These are phyloP conservation scores for Penicillium hesseltinei DNA, from an alignment of 2,329 filamentous ascomycete species.

Conservation along the genomic window DNA sequence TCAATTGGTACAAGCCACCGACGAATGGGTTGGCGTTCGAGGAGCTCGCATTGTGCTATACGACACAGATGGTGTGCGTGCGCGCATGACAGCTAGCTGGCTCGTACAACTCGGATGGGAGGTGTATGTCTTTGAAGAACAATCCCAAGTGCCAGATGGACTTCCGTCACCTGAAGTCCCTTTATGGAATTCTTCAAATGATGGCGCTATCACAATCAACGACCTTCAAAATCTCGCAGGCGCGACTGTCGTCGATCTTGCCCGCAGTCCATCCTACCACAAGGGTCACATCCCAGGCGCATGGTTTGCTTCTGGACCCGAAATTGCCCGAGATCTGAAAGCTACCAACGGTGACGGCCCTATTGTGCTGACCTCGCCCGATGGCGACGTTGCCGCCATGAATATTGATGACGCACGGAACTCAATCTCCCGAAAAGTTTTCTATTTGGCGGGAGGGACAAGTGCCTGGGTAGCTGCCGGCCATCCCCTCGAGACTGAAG, in stretches of 20 bases:
- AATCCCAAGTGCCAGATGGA: slow-evolving; percentile 9
- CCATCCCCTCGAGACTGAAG: slow-evolving; percentile 24
- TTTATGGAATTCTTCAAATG: not conserved
- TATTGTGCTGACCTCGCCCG: slow-evolving; percentile 27
- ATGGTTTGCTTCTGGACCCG: slow-evolving; percentile 33
- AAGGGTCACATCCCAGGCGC: slow-evolving; percentile 33
- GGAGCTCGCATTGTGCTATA: slow-evolving; percentile 31
- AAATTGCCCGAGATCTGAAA: slow-evolving; percentile 28
- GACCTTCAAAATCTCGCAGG: slow-evolving; percentile 12
- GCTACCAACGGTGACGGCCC: slow-evolving; percentile 14
- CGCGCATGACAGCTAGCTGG: slow-evolving; percentile 33
- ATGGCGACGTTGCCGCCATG: slow-evolving; percentile 14
- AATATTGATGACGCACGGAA: slow-evolving; percentile 9
- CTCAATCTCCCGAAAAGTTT: slow-evolving; percentile 1
- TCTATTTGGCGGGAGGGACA: slow-evolving; percentile 29
- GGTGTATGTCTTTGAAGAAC: slow-evolving; percentile 26
- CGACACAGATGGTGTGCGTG: slow-evolving; percentile 30
- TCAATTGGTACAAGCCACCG: slow-evolving; percentile 34
- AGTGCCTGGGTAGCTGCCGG: slow-evolving; percentile 26
- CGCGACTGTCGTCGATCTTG: slow-evolving; percentile 28
- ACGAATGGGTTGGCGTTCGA: slow-evolving; percentile 34
- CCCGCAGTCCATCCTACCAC: slow-evolving; percentile 29
- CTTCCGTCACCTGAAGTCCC: not conserved
- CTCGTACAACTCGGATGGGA: slow-evolving; percentile 34
- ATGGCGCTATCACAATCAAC: slow-evolving; percentile 8